phyloP scores from a whole-genome alignment of 495 filamentous ascomycete genomes.

The Delitschia confertaspora region DNA sequence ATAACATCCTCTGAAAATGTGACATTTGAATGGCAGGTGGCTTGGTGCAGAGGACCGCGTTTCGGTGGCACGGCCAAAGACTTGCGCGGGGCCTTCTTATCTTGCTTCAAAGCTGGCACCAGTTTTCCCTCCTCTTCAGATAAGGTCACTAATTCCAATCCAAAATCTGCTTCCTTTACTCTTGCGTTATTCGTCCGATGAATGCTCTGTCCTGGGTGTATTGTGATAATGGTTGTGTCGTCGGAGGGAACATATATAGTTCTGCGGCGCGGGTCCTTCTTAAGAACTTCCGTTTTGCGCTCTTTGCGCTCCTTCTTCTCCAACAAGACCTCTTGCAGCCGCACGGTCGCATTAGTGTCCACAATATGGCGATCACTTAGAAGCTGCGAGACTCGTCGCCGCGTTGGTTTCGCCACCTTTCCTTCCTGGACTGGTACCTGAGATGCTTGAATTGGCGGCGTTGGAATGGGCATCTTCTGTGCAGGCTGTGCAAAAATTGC shows the following conservation, averaged over 20 bases:
- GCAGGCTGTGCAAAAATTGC: slow-evolving; percentile 23
- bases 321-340: slow-evolving; percentile 13
- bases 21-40: slow-evolving; percentile 1
- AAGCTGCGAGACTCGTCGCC: slow-evolving; percentile 26
- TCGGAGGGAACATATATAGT: slow-evolving; percentile 40
- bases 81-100: slow-evolving; percentile 26
- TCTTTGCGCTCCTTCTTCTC: slow-evolving; percentile 19
- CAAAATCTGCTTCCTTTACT: slow-evolving; percentile 22
- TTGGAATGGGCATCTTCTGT: slow-evolving; percentile 17
- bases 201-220: slow-evolving; percentile 35
- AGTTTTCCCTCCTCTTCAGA: slow-evolving; percentile 26
- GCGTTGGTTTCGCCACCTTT: slow-evolving; percentile 6
- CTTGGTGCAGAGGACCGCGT: slow-evolving; percentile 30
- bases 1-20: slow-evolving; percentile 24
- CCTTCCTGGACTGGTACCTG: slow-evolving; percentile 9
- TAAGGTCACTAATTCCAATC: slow-evolving; percentile 27
- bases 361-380: slow-evolving; percentile 6
- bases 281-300: slow-evolving; percentile 17
- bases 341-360: slow-evolving; percentile 13
- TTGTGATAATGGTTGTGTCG: slow-evolving; percentile 38
- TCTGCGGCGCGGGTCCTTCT: slow-evolving; percentile 35
- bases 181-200: slow-evolving; percentile 7
- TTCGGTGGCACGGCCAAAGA: slow-evolving; percentile 36
- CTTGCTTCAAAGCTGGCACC: slow-evolving; percentile 19
- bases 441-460: too few relatives aligned